Evolutionary conservation across 306 rosid species (phyloP).

Genomic region (Prunus dulcis): DNA sequence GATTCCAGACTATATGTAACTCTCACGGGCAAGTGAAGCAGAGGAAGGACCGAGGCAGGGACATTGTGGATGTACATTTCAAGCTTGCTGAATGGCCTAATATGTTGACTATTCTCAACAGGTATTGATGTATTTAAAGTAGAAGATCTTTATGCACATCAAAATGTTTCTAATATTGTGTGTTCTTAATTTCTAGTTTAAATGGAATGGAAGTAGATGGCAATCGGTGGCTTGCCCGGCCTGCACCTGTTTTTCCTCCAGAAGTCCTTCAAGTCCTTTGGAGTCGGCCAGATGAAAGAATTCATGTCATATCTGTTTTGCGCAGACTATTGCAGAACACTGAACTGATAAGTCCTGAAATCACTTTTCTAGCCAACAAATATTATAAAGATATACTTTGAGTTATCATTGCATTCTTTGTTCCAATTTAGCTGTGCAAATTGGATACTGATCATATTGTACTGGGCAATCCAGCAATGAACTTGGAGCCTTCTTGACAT

Average conservation of each 20-base stretch:
- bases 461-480: neutral
- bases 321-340: neutral
- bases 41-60: neutral
- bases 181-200: conserved; percentile 5
- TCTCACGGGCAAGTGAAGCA: neutral
- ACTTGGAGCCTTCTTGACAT: too few species aligned
- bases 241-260: conserved; percentile 25
- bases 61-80: conserved; percentile 15
- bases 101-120: conserved; percentile 21
- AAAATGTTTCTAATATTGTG: neutral
- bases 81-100: conserved; percentile 30
- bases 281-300: conserved; percentile 24
- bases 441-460: neutral
- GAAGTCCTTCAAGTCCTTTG: conserved; percentile 15
- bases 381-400: neutral
- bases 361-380: neutral
- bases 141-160: neutral
- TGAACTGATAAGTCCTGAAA: neutral
- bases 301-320: conserved; percentile 6
- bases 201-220: conserved; percentile 21
- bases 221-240: conserved; percentile 18
- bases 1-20: neutral
- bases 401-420: neutral
- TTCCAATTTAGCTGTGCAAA: neutral
- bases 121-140: conserved; percentile 3